Evolutionary conservation across 345 rosid genomes (phyloP).

Genomic region (Raphanus sativus): DNA sequence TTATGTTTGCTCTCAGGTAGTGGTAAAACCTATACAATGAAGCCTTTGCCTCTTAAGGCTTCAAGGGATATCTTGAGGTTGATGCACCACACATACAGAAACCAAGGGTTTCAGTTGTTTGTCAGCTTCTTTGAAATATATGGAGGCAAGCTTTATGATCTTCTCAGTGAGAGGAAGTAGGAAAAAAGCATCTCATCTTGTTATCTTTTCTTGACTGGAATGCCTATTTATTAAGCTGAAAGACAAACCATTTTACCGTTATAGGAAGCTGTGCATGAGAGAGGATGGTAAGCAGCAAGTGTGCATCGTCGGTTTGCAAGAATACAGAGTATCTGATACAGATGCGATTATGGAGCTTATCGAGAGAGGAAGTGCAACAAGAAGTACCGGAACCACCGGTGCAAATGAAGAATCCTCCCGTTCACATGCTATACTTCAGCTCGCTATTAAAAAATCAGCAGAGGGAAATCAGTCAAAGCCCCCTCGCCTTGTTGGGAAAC

Average conservation of each 20-base stretch:
- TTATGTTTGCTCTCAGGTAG: slow-evolving; percentile 60
- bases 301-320: slow-evolving; percentile 96
- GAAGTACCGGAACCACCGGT: slow-evolving; percentile 97
- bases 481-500: slow-evolving; percentile 88
- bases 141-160: slow-evolving; percentile 94
- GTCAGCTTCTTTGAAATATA: slow-evolving; percentile 96
- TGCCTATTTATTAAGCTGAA: slow-evolving; percentile 3
- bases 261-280: slow-evolving; percentile 92
- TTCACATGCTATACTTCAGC: slow-evolving; percentile 98
- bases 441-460: slow-evolving; percentile 78
- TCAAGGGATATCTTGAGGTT: slow-evolving; percentile 90
- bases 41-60: slow-evolving; percentile 94
- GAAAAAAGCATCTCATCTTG: slow-evolving; percentile 2
- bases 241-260: not conserved
- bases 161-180: slow-evolving; percentile 91
- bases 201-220: slow-evolving; percentile 1
- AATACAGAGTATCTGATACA: slow-evolving; percentile 89
- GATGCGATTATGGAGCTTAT: slow-evolving; percentile 91
- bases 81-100: slow-evolving; percentile 94
- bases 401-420: slow-evolving; percentile 99
- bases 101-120: slow-evolving; percentile 89
- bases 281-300: slow-evolving; percentile 99
- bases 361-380: slow-evolving; percentile 86
- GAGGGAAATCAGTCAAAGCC: slow-evolving; percentile 88
- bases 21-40: slow-evolving; percentile 96